Evolutionary conservation across 2,329 filamentous ascomycete genomes (phyloP), one percentile per base, ranked within the genome.

Genomic region (Plectosphaerella sp.): DNA sequence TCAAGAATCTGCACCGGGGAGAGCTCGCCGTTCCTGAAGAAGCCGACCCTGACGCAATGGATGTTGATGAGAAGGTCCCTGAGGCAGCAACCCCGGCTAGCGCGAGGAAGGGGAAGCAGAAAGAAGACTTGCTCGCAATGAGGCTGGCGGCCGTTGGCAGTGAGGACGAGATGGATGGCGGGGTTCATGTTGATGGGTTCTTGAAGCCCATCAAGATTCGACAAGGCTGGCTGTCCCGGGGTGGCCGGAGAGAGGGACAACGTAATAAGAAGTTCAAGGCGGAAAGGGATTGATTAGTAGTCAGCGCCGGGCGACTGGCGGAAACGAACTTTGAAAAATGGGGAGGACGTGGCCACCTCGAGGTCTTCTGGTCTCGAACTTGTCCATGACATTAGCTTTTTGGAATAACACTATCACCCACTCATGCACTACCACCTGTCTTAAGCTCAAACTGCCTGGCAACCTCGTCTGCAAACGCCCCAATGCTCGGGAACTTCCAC

Each of bases 121-220:
- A 18, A 8, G 41, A 43, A n/a, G n/a, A 18, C 5, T 4, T 12
- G 41, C 41, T 18, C 4, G 9, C n/a, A 4, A 7, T 15, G 37
- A 4, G 37, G 37, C 37, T 43, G 41, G 18, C 67, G 64, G 50
- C 9, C 7, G 15, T 63, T 33, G 69, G 71, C 18, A 71, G 75
- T 53, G 78, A 73, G 59, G 79, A 77, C 52, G 80, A 84, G 60
- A 77, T 83, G 60, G 58, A 75, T 9, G 86, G 84, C 0, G 85
- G 75, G 0, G 82, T 89, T 18, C 86, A 89, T 59, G 77, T 83
- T 1, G 86, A 90, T 64, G 83, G 86, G 0, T 90, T 87, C 60
- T 58, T 90, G 59, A 72, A 74, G 61, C 77, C 79, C 4, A 75
- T 89, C 49, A 69, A 72, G 52, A 65, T 72, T 1, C 68, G 73